A percentile compares a stretch with the other conserved stretches of the same genome.
phyloP scores from a whole-genome alignment of 169 alveolate genomes.

The Plasmodium chabaudi region DNA sequence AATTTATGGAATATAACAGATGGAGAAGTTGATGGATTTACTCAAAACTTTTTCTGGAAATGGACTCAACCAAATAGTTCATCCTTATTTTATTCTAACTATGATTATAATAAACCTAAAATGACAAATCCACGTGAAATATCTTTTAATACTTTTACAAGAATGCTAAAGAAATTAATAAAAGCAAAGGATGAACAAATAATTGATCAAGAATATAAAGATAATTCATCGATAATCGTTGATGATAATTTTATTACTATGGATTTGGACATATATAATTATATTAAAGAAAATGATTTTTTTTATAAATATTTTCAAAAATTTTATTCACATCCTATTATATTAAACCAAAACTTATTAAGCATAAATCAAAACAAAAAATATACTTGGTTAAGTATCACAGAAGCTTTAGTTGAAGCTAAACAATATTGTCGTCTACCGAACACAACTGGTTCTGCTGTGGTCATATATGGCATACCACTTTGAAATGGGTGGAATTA shows the following conservation, averaged over 20 bases:
- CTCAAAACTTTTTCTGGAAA: conserved; percentile 81
- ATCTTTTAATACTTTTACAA: conserved; percentile 31
- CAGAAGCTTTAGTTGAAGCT: conserved; percentile 81
- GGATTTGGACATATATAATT: conserved; percentile 35
- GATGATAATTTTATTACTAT: conserved; percentile 58
- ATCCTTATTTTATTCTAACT: conserved; percentile 58
- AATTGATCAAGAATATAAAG: not conserved
- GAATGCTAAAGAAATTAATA: conserved; percentile 14
- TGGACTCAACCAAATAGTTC: conserved; percentile 84
- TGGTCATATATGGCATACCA: conserved; percentile 81
- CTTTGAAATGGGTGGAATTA: conserved; percentile 27
- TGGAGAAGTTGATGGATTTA: conserved; percentile 81
- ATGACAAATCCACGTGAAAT: conserved; percentile 1
- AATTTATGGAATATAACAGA: conserved; percentile 83
- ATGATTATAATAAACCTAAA: conserved; percentile 28
- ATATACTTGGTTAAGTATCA: conserved; percentile 73
- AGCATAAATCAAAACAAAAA: conserved; percentile 54
- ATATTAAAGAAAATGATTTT: conserved; percentile 45
- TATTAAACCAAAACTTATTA: conserved; percentile 53
- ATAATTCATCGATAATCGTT: conserved; percentile 10
- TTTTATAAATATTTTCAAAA: conserved; percentile 58
- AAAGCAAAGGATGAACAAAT: conserved; percentile 1
- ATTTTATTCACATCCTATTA: conserved; percentile 12
- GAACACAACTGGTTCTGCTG: conserved; percentile 80
- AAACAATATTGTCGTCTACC: conserved; percentile 82